These are phyloP conservation scores for Linnemannia elongata DNA, from an alignment of 192 early-diverging fungal species.

Conservation along the genomic window DNA sequence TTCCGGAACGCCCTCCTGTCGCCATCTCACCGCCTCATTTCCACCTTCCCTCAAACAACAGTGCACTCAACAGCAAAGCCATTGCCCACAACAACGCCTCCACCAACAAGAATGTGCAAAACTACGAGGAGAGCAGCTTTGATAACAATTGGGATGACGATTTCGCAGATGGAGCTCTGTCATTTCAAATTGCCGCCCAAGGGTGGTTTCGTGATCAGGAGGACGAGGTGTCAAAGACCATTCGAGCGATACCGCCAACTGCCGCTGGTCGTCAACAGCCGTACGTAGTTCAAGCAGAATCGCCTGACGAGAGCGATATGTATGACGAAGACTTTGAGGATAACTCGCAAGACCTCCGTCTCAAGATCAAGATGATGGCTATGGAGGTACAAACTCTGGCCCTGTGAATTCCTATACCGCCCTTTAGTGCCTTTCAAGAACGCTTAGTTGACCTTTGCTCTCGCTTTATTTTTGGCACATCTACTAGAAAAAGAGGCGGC, in stretches of 20 bases:
- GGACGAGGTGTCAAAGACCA: conserved; percentile 40
- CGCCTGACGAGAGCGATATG: neutral
- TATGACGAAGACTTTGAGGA: conserved; percentile 41
- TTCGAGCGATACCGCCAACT: conserved; percentile 12
- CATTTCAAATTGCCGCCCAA: conserved; percentile 40
- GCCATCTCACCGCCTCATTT: conserved; percentile 20
- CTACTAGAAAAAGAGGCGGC: conserved; percentile 5
- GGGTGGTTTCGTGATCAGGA: conserved; percentile 42
- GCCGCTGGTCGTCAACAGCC: conserved; percentile 3
- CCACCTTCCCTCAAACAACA: neutral
- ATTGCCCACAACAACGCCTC: neutral
- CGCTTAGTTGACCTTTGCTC: neutral
- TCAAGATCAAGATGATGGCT: conserved; percentile 29
- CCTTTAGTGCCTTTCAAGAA: neutral
- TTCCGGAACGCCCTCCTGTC: neutral
- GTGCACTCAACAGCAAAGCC: neutral
- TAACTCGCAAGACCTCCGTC: conserved; percentile 20
- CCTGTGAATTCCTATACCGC: neutral
- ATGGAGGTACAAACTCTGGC: conserved; percentile 10
- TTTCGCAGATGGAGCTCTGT: conserved; percentile 52
- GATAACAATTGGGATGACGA: conserved; percentile 61
- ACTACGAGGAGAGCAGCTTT: conserved; percentile 37
- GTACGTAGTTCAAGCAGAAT: neutral
- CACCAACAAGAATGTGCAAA: conserved; percentile 15
- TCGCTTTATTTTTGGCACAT: neutral